Evolutionary conservation across 1,284 basidiomycete genomes (phyloP).

Genomic region (Rhodofomes roseus): DNA sequence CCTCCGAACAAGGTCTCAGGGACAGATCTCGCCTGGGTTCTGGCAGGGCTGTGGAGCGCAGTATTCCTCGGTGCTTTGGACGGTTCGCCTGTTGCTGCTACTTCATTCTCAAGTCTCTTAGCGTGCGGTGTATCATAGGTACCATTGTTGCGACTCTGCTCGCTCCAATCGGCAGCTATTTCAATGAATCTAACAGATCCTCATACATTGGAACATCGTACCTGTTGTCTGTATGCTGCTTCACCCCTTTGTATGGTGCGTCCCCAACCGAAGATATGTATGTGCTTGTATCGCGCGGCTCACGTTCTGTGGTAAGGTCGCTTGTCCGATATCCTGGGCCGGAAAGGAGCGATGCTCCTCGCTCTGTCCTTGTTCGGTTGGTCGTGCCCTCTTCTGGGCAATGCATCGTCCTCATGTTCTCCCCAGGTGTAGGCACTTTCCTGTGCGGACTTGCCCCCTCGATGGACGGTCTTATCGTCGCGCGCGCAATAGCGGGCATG

Average conservation of each 20-base stretch:
- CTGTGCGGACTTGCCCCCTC: constrained; percentile 80
- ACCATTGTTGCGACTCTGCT: constrained; percentile 78
- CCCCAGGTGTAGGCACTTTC: constrained; percentile 72
- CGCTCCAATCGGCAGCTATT: constrained; percentile 76
- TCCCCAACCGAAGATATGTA: constrained; percentile 7
- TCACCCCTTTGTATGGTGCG: constrained; percentile 84
- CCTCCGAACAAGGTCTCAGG: constrained; percentile 44
- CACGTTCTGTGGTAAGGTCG: constrained; percentile 48
- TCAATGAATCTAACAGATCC: constrained; percentile 73
- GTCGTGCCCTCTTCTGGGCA: constrained; percentile 10
- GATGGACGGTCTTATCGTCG: constrained; percentile 80
- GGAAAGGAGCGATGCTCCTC: constrained; percentile 81
- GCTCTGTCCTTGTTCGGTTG: constrained; percentile 79
- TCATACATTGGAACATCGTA: constrained; percentile 89
- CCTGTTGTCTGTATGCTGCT: constrained; percentile 85
- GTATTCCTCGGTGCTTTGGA: constrained; percentile 82
- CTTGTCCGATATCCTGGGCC: constrained; percentile 83
- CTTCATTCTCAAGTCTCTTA: constrained; percentile 10
- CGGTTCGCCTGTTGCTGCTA: constrained; percentile 39
- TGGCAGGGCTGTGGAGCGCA: constrained; percentile 73
- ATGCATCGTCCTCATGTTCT: neutral
- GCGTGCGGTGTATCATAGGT: constrained; percentile 38
- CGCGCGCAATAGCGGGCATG: constrained; percentile 84
- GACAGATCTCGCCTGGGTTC: constrained; percentile 60
- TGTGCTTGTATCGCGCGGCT: constrained; percentile 5